These are phyloP conservation scores for Peronospora farinosa DNA, from an alignment of 352 stramenopile genomes.

Conservation along the genomic window DNA sequence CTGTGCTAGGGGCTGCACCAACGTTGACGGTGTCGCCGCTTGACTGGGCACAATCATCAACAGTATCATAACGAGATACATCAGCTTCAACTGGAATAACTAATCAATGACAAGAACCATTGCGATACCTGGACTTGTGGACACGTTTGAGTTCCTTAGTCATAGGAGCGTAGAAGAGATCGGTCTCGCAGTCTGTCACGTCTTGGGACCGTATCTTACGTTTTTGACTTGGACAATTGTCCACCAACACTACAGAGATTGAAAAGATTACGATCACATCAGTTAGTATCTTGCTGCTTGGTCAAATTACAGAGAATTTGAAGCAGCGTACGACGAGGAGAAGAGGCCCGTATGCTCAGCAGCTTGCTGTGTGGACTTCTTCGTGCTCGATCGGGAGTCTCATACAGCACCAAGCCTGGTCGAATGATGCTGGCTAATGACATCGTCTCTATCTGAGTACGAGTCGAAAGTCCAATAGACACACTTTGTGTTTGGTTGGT, in stretches of 20 bases:
- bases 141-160: conserved; percentile 58
- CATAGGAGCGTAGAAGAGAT: conserved; percentile 22
- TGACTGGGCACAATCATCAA: conserved; percentile 9
- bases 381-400: too few species aligned
- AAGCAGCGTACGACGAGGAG: conserved; percentile 26
- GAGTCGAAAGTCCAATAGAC: too few species aligned
- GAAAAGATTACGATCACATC: conserved; percentile 1
- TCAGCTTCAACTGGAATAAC: conserved; percentile 12
- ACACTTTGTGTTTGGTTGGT: not conserved
- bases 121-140: conserved; percentile 36
- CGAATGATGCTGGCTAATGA: too few species aligned
- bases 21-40: conserved; percentile 46
- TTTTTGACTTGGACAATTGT: conserved; percentile 66
- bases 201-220: conserved; percentile 55
- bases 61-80: conserved; percentile 2
- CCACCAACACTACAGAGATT: conserved; percentile 23
- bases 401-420: too few species aligned
- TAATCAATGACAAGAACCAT: conserved; percentile 3
- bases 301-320: not conserved
- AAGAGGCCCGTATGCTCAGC: conserved; percentile 7
- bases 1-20: conserved; percentile 43
- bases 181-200: conserved; percentile 28
- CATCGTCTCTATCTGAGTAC: too few species aligned
- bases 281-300: conserved; percentile 3
- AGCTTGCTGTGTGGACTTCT: not conserved